These are phyloP conservation scores for Elasticomyces elasticus DNA, from an alignment of 495 filamentous ascomycete genomes.

Conservation along the genomic window DNA sequence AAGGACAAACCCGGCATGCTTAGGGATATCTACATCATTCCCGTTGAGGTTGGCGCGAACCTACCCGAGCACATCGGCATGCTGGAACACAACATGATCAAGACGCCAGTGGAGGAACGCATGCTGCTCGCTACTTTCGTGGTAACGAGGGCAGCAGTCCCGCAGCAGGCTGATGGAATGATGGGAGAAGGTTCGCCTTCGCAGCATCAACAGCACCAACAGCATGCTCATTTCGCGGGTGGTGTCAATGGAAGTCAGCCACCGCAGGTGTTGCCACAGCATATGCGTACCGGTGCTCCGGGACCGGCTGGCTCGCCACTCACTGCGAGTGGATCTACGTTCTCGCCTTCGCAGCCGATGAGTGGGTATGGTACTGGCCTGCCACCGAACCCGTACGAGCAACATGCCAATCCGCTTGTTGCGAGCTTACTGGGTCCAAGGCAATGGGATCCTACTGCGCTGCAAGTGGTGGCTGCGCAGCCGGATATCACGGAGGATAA, in stretches of 20 bases:
- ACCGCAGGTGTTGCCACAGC: conserved; percentile 12
- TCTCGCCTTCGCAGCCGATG: conserved; percentile 13
- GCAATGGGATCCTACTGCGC: conserved; percentile 23
- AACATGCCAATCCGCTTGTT: conserved; percentile 15
- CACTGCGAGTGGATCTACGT: conserved; percentile 5
- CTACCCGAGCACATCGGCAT: conserved; percentile 62
- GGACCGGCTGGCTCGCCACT: conserved; percentile 19
- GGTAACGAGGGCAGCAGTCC: conserved; percentile 7
- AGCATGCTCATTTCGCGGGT: conserved; percentile 3
- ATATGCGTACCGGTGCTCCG: conserved; percentile 6
- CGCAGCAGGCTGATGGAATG: conserved; percentile 1
- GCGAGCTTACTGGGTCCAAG: conserved; percentile 23
- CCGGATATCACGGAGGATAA: conserved; percentile 20
- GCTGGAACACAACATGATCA: conserved; percentile 59
- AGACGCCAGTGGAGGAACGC: conserved; percentile 51
- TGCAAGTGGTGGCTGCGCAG: conserved; percentile 15
- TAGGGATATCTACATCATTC: conserved; percentile 36
- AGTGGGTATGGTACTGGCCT: conserved; percentile 10
- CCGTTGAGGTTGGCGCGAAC: conserved; percentile 27
- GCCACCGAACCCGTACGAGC: conserved; percentile 14
- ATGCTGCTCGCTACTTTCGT: conserved; percentile 71
- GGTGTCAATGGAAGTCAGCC: conserved; percentile 12
- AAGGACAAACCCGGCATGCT: conserved; percentile 44
- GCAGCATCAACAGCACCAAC: conserved; percentile 10
- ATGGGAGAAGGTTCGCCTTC: neutral